These are phyloP conservation scores for Endocarpon pusillum DNA, from an alignment of 495 filamentous ascomycete genomes.

Conservation along the genomic window DNA sequence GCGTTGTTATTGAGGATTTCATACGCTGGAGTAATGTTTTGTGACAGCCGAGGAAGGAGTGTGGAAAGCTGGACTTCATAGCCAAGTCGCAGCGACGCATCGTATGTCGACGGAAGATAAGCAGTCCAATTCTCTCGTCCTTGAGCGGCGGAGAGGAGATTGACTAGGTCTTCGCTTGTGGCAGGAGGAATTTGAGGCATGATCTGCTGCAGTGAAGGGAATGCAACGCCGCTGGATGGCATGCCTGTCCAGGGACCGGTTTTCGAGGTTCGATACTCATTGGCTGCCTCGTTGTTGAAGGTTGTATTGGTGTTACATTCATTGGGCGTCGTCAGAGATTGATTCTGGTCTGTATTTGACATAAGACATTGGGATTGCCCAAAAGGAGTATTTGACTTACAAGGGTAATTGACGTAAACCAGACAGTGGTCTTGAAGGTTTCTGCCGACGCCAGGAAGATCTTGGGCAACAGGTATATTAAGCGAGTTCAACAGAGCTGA, in stretches of 20 bases:
- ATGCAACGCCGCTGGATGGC: slow-evolving; percentile 9
- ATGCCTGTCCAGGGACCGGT: slow-evolving; percentile 8
- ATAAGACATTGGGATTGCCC: background rate
- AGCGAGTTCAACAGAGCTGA: slow-evolving; percentile 19
- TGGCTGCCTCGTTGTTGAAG: slow-evolving; percentile 17
- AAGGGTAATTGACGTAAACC: slow-evolving; percentile 10
- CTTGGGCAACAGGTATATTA: slow-evolving; percentile 22
- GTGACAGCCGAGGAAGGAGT: slow-evolving; percentile 16
- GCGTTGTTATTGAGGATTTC: slow-evolving; percentile 15
- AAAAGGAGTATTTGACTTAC: too few species aligned
- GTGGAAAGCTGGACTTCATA: slow-evolving; percentile 15
- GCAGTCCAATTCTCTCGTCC: background rate
- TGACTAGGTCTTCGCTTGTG: too few species aligned
- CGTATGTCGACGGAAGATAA: background rate
- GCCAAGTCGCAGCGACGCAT: slow-evolving; percentile 5
- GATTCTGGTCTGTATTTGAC: slow-evolving; percentile 2
- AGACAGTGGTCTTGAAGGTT: slow-evolving; percentile 32
- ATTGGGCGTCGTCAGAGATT: slow-evolving; percentile 15
- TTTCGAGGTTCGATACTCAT: slow-evolving; percentile 14
- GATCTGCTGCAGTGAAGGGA: slow-evolving; percentile 8
- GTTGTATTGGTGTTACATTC: slow-evolving; percentile 13
- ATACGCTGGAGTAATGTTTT: slow-evolving; percentile 19
- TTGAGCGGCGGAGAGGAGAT: background rate
- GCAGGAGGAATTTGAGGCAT: too few species aligned
- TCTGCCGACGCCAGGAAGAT: slow-evolving; percentile 32